Conservation (phyloP, 495 filamentous ascomycete genomes). For the Penicillium dipodomyicola region DNA sequence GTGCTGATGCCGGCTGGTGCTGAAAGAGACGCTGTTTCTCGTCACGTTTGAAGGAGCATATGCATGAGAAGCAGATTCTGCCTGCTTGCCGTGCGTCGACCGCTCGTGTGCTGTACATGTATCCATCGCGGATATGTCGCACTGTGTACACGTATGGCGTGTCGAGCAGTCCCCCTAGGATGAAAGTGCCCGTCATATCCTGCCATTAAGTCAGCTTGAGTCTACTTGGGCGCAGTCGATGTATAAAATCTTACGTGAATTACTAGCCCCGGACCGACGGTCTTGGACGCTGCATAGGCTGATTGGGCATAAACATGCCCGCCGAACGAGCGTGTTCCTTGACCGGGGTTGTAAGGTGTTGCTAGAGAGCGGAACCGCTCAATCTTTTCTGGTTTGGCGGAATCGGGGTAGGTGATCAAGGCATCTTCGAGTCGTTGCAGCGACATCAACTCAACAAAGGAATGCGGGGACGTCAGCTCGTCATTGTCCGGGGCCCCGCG, state of each 20-base stretch:
- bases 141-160: slow-evolving; percentile 62
- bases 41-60: slow-evolving; percentile 61
- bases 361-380: slow-evolving; percentile 37
- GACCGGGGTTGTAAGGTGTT: slow-evolving; percentile 32
- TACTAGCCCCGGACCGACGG: slow-evolving; percentile 50
- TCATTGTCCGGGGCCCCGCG: slow-evolving; percentile 9
- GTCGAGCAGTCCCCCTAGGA: slow-evolving; percentile 49
- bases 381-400: slow-evolving; percentile 28
- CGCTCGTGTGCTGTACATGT: slow-evolving; percentile 55
- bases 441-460: slow-evolving; percentile 38
- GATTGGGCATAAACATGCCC: slow-evolving; percentile 69
- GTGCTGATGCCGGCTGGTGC: slow-evolving; percentile 41
- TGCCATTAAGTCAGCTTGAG: slow-evolving; percentile 26
- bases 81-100: slow-evolving; percentile 52
- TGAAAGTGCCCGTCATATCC: slow-evolving; percentile 69
- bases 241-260: slow-evolving; percentile 54
- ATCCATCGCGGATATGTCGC: slow-evolving; percentile 52
- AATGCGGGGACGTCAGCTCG: slow-evolving; percentile 19
- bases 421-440: slow-evolving; percentile 29
- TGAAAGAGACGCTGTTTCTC: slow-evolving; percentile 34
- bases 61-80: slow-evolving; percentile 57
- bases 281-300: slow-evolving; percentile 58
- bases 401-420: slow-evolving; percentile 2
- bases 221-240: slow-evolving; percentile 11
- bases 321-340: slow-evolving; percentile 49